Conservation (phyloP, 2,329 filamentous ascomycete species). For the Phialophora verrucosa region DNA sequence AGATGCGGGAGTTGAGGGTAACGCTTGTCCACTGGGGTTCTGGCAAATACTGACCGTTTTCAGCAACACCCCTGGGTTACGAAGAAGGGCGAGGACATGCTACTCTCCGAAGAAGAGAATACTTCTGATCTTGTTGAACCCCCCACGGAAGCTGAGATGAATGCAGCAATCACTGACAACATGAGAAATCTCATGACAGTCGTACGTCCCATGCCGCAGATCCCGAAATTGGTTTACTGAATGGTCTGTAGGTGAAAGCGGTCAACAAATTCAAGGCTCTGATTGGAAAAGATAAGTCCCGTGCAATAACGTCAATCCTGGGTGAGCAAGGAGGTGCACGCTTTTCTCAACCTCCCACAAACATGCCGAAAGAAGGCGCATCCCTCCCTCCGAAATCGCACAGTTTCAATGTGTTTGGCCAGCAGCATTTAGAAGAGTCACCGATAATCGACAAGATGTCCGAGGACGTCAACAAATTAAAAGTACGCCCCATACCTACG, state of each 20-base stretch:
- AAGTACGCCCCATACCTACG: slow-evolving; percentile 27
- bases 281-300: slow-evolving; percentile 62
- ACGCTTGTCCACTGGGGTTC: slow-evolving; percentile 44
- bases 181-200: slow-evolving; percentile 86
- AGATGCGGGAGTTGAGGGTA: slow-evolving; percentile 81
- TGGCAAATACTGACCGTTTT: slow-evolving; percentile 26
- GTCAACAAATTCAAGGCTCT: slow-evolving; percentile 86
- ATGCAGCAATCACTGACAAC: slow-evolving; percentile 86
- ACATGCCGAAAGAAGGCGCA: slow-evolving; percentile 51
- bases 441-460: slow-evolving; percentile 62
- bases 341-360: slow-evolving; percentile 63
- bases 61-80: slow-evolving; percentile 96
- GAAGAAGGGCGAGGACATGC: slow-evolving; percentile 73
- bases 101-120: slow-evolving; percentile 84
- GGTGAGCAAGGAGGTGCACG: slow-evolving; percentile 60
- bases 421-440: slow-evolving; percentile 55
- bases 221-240: slow-evolving; percentile 11
- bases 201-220: slow-evolving; percentile 42
- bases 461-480: slow-evolving; percentile 24
- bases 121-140: slow-evolving; percentile 78
- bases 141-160: slow-evolving; percentile 88
- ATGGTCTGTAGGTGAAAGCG: slow-evolving; percentile 73
- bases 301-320: slow-evolving; percentile 63
- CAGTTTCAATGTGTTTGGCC: slow-evolving; percentile 59
- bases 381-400: slow-evolving; percentile 50